Conservation (phyloP, 768 basidiomycete genomes). For the Termitomyces sp. region DNA sequence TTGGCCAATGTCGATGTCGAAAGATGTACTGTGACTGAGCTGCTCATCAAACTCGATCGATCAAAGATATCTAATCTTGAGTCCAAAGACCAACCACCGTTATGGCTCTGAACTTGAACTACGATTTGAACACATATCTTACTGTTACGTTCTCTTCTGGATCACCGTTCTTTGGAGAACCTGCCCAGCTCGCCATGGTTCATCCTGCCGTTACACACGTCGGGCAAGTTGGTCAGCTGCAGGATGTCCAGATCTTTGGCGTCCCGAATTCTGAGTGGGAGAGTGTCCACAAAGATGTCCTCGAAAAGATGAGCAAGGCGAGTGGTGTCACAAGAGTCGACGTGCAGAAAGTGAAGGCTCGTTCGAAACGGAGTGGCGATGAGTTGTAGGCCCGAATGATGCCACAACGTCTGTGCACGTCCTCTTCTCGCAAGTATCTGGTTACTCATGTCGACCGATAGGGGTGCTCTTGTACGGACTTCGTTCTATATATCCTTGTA, state of each 20-base stretch:
- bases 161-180: slow-evolving; percentile 15
- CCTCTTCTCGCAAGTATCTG: neutral
- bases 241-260: slow-evolving; percentile 24
- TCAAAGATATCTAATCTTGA: neutral
- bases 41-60: neutral
- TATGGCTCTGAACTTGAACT: slow-evolving; percentile 18
- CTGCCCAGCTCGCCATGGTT: slow-evolving; percentile 16
- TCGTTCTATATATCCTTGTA: neutral
- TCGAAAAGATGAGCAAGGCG: slow-evolving; percentile 14
- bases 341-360: slow-evolving; percentile 19
- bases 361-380: slow-evolving; percentile 21
- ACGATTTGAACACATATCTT: slow-evolving; percentile 20
- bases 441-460: neutral
- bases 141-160: slow-evolving; percentile 20
- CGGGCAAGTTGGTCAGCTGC: slow-evolving; percentile 26
- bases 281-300: slow-evolving; percentile 15
- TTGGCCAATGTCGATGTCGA: neutral
- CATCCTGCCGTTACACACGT: slow-evolving; percentile 22
- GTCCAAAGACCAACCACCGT: neutral
- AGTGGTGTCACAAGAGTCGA: slow-evolving; percentile 23
- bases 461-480: neutral
- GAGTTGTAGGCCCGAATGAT: slow-evolving; percentile 18
- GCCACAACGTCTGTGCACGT: neutral
- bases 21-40: neutral
- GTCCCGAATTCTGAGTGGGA: slow-evolving; percentile 24